Evolutionary conservation across 2,329 filamentous ascomycete genomes (phyloP).

Genomic region (Stachybotrys echinatus): DNA sequence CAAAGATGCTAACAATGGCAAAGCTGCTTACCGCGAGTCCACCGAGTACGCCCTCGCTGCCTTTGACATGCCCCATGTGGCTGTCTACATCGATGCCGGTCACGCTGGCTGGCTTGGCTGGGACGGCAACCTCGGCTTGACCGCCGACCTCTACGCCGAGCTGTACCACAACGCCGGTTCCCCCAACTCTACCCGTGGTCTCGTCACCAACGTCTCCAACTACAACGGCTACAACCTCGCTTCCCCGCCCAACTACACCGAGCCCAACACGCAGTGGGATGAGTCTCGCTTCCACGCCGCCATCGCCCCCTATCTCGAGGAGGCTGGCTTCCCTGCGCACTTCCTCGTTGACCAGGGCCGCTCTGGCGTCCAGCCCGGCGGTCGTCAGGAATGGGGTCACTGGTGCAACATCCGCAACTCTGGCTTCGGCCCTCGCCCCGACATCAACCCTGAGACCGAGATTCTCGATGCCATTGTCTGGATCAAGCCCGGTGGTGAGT

Average conservation of each 20-base stretch:
- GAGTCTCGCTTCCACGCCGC: slow-evolving; percentile 55
- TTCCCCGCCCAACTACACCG: background rate
- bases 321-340: slow-evolving; percentile 34
- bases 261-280: slow-evolving; percentile 20
- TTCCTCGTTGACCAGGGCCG: slow-evolving; percentile 50
- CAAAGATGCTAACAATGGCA: background rate
- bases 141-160: slow-evolving; percentile 39
- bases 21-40: slow-evolving; percentile 40
- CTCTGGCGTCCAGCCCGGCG: slow-evolving; percentile 50
- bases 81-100: slow-evolving; percentile 54
- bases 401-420: slow-evolving; percentile 63
- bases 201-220: slow-evolving; percentile 54
- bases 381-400: slow-evolving; percentile 56
- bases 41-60: slow-evolving; percentile 44
- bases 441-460: slow-evolving; percentile 52
- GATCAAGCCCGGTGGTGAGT: slow-evolving; percentile 64
- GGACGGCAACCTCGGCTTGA: slow-evolving; percentile 45
- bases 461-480: slow-evolving; percentile 64
- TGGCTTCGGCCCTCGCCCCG: slow-evolving; percentile 60
- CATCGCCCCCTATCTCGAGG: slow-evolving; percentile 57
- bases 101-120: slow-evolving; percentile 57
- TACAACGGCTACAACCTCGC: slow-evolving; percentile 40
- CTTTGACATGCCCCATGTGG: slow-evolving; percentile 50
- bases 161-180: slow-evolving; percentile 46
- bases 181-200: slow-evolving; percentile 45